phyloP scores from a whole-genome alignment of 139 green algal species.

The Chlorella sp. region DNA sequence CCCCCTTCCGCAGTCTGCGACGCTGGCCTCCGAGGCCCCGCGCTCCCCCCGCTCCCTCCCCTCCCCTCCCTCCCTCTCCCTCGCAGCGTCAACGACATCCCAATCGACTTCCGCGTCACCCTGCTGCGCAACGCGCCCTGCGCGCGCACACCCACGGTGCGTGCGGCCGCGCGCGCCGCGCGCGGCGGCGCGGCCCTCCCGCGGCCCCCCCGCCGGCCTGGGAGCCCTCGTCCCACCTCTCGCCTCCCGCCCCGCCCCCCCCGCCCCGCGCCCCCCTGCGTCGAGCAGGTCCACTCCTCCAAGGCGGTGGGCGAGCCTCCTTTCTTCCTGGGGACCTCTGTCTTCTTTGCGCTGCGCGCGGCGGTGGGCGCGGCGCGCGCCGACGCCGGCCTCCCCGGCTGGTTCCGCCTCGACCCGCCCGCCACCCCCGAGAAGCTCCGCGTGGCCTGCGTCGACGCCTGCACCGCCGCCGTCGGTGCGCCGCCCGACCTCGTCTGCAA shows the following conservation, averaged over 20 bases:
- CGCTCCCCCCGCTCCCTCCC: not conserved
- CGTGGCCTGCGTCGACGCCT: conserved; percentile 79
- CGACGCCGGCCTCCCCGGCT: conserved; percentile 52
- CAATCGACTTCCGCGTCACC: conserved; percentile 87
- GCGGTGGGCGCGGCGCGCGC: conserved; percentile 74
- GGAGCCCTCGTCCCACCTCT: no score
- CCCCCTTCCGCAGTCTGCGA: no score
- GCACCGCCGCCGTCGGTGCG: conserved; percentile 60
- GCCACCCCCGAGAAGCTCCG: conserved; percentile 92
- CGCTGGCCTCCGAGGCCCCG: not conserved
- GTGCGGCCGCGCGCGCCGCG: no score
- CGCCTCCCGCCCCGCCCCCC: no score
- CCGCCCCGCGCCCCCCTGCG: no score
- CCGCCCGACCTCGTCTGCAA: conserved; percentile 46
- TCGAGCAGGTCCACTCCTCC: no score
- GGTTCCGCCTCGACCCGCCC: conserved; percentile 82
- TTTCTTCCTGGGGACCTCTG: conserved; percentile 86
- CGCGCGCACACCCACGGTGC: conserved; percentile 65
- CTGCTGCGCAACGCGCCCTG: conserved; percentile 86
- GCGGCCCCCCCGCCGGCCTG: no score
- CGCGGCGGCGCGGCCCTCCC: no score
- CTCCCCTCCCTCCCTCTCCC: no score
- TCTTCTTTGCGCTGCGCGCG: conserved; percentile 93
- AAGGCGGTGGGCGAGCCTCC: conserved; percentile 97
- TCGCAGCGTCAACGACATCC: conserved; percentile 96